phyloP scores from a whole-genome alignment of 768 basidiomycete species.

The Russula sp. region DNA sequence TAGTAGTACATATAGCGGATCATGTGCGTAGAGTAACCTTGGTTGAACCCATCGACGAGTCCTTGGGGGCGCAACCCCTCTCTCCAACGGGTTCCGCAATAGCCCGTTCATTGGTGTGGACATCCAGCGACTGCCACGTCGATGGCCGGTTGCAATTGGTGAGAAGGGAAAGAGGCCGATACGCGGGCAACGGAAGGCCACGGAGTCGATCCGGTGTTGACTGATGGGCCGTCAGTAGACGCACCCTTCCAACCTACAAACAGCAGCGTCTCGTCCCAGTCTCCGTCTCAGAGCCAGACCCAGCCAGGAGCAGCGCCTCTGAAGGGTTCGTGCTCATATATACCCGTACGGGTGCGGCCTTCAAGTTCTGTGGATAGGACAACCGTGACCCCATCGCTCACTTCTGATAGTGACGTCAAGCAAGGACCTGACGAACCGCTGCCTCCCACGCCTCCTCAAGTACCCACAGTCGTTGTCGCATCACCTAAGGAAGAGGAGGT shows the following conservation, averaged over 20 bases:
- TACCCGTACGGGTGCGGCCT: slow-evolving; percentile 18
- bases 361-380: slow-evolving; percentile 23
- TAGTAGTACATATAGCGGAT: no score
- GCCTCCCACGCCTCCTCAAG: slow-evolving; percentile 22
- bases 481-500: slow-evolving; percentile 5
- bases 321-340: background rate
- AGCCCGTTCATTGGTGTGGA: slow-evolving; percentile 4
- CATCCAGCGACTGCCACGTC: slow-evolving; percentile 15
- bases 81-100: background rate
- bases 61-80: no score
- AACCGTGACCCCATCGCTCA: slow-evolving; percentile 24
- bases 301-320: slow-evolving; percentile 5
- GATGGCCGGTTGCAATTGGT: background rate
- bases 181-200: background rate
- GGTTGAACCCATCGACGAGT: no score
- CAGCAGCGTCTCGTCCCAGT: no score
- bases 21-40: no score
- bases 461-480: background rate
- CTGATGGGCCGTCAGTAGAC: slow-evolving; percentile 18
- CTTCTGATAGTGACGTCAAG: slow-evolving; percentile 21
- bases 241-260: background rate
- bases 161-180: slow-evolving; percentile 20
- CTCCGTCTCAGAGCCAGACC: slow-evolving; percentile 26
- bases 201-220: slow-evolving; percentile 11
- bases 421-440: slow-evolving; percentile 17